These are phyloP conservation scores for Closterium sp. DNA, from an alignment of 139 green algal genomes.

Conservation along the genomic window DNA sequence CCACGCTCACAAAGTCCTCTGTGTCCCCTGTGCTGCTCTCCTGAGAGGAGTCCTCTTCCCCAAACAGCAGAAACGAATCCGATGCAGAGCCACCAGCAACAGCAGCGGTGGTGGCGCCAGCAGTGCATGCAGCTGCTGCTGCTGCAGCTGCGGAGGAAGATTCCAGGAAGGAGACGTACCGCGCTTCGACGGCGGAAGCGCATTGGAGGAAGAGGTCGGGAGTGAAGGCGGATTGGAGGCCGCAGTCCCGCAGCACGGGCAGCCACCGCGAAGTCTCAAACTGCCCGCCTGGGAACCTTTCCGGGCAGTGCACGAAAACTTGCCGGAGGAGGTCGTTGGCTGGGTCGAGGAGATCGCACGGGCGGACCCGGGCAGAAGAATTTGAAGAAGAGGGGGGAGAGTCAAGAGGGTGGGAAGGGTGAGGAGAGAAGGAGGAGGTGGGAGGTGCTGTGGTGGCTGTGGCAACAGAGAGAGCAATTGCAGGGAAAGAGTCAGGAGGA, in stretches of 20 bases:
- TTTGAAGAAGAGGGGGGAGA: not conserved
- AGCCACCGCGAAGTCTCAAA: slow-evolving; percentile 51
- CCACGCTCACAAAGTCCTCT: not conserved
- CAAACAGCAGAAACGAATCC: not conserved
- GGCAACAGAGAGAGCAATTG: not conserved
- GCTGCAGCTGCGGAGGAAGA: not conserved
- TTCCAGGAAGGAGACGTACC: not conserved
- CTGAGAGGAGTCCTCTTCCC: not conserved
- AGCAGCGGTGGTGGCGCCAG: not conserved
- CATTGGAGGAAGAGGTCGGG: slow-evolving; percentile 30
- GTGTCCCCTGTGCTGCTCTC: not conserved
- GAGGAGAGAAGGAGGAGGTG: not conserved
- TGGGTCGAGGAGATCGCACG: slow-evolving; percentile 68
- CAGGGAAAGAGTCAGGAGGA: not conserved
- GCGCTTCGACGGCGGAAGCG: slow-evolving; percentile 18
- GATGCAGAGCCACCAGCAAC: not conserved
- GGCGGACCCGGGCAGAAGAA: not conserved
- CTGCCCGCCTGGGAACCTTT: slow-evolving; percentile 57
- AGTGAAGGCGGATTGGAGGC: slow-evolving; percentile 31
- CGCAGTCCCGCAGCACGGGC: slow-evolving; percentile 36
- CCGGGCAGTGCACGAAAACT: slow-evolving; percentile 55
- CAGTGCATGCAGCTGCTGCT: not conserved
- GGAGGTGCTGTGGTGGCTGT: not conserved
- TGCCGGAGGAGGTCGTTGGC: slow-evolving; percentile 52
- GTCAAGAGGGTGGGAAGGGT: not conserved